Conservation (phyloP, 2,329 filamentous ascomycete genomes). For the Pestalotiopsis sp. region DNA sequence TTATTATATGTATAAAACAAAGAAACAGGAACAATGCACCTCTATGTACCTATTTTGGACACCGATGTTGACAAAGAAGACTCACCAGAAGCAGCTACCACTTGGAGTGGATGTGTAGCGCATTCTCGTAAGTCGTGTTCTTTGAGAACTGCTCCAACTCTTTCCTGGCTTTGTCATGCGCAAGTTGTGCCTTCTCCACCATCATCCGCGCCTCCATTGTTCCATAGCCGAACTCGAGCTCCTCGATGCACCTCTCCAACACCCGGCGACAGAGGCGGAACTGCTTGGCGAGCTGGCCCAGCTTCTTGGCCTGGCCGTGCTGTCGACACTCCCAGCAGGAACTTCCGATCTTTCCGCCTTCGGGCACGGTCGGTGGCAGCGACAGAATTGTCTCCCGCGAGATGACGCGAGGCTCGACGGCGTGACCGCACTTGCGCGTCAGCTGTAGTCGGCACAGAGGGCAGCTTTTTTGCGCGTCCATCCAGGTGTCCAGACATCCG, state of each 20-base stretch:
- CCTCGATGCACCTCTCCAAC: neutral
- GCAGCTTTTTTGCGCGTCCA: conserved; percentile 27
- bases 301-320: conserved; percentile 11
- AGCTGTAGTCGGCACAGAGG: conserved; percentile 38
- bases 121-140: conserved; percentile 6
- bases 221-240: neutral
- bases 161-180: conserved; percentile 17
- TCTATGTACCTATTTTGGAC: too few species aligned
- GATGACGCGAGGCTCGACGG: conserved; percentile 27
- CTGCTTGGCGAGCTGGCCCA: conserved; percentile 12
- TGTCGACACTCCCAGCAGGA: conserved; percentile 22
- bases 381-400: conserved; percentile 32
- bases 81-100: neutral
- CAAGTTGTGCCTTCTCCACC: conserved; percentile 14
- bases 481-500: conserved; percentile 32
- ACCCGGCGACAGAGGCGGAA: conserved; percentile 18
- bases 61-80: neutral
- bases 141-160: conserved; percentile 20
- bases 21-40: too few species aligned
- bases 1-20: too few species aligned
- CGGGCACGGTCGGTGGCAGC: conserved; percentile 35
- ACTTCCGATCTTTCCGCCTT: conserved; percentile 29
- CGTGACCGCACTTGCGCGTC: conserved; percentile 34
- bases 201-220: neutral
- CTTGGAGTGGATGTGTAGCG: neutral